Percentiles rank a stretch among this genome's conserved stretches.
phyloP scores from a whole-genome alignment of 192 early-diverging fungal species.

The Spizellomyces punctatus region DNA sequence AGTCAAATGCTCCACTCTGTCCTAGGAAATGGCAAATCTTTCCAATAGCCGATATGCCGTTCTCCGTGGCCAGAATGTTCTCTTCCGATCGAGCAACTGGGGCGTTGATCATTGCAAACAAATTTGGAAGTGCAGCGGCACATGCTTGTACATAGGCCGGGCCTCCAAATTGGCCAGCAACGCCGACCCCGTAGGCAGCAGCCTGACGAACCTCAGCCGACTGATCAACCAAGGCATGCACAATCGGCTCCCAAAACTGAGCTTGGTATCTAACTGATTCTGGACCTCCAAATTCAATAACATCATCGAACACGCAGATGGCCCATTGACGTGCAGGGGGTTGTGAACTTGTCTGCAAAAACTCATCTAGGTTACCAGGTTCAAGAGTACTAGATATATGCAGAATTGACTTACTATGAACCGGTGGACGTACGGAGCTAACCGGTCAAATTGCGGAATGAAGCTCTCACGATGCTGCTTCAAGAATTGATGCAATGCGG shows the following conservation, averaged over 20 bases:
- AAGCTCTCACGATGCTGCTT: conserved; percentile 72
- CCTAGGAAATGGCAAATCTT: conserved; percentile 64
- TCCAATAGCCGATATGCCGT: conserved; percentile 86
- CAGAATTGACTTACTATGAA: conserved; percentile 41
- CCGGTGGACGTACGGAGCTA: conserved; percentile 71
- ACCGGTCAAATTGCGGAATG: conserved; percentile 77
- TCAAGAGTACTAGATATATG: not conserved
- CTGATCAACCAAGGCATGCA: conserved; percentile 57
- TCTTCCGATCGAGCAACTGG: conserved; percentile 69
- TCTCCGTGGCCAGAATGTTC: conserved; percentile 89
- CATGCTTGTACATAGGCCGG: conserved; percentile 76
- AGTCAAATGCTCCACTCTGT: conserved; percentile 25
- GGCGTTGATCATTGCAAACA: conserved; percentile 72
- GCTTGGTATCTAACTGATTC: conserved; percentile 63
- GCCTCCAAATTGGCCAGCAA: conserved; percentile 90
- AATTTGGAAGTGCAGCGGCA: conserved; percentile 68
- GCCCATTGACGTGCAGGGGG: conserved; percentile 88
- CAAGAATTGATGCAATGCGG: conserved; percentile 79
- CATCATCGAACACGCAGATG: conserved; percentile 88
- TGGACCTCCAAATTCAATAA: conserved; percentile 88
- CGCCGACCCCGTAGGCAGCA: conserved; percentile 90
- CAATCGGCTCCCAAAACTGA: conserved; percentile 70
- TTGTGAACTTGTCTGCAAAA: conserved; percentile 16
- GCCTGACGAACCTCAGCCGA: conserved; percentile 86
- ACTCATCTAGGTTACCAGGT: not conserved